Evolutionary conservation across 139 green algal species (phyloP), one percentile per base, ranked within the genome.

Genomic region (Coelastrella sp.): DNA sequence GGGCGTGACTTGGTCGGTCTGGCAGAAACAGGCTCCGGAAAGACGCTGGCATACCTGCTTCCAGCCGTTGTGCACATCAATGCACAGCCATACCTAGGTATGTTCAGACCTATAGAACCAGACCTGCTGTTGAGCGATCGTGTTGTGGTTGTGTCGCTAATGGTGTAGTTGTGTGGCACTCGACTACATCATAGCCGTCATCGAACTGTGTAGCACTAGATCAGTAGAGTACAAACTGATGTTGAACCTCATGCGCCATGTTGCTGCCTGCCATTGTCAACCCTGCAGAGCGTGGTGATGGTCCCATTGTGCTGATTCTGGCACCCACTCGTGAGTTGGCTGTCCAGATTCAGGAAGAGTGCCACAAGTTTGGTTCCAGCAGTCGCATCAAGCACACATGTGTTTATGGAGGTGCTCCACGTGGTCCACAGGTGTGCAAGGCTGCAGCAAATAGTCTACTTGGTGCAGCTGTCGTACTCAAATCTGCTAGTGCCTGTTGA

Each of bases 271-370:
- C 5, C 23, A 7, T 32, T 15, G 27, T 32, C n/a, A 43, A n/a
- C 32, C 13, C 11, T 45, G 50, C 90, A 97, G 92, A 96, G 82
- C 91, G 93, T 38, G 96, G 96, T 37, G 96, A 98, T 85, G 96
- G 96, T 23, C 96, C 96, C 23, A 98, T 98, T 60, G 96, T 99
- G 81, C 90, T 98, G 72, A 88, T 93, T 1, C 68, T 99, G 69
- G 96, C 96, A 3, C 96, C 96, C 27, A 99, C 96, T 3, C 93
- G 96, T 19, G 96, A 99, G 91, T 91, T 99, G 83, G 94, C 96
- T 9, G 91, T 97, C 45, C 96, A 98, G 89, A 98, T 99, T 75
- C 71, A 96, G 83, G 84, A 91, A 84, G 97, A 99, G 89, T 96
- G 92, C 79, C 73, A 89, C 51, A 97, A 98, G 77, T 99, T 99